Evolutionary conservation across 1,139 yeast genomes (phyloP), one percentile per base, ranked within the genome.

Genomic region (Pichia sp.): DNA sequence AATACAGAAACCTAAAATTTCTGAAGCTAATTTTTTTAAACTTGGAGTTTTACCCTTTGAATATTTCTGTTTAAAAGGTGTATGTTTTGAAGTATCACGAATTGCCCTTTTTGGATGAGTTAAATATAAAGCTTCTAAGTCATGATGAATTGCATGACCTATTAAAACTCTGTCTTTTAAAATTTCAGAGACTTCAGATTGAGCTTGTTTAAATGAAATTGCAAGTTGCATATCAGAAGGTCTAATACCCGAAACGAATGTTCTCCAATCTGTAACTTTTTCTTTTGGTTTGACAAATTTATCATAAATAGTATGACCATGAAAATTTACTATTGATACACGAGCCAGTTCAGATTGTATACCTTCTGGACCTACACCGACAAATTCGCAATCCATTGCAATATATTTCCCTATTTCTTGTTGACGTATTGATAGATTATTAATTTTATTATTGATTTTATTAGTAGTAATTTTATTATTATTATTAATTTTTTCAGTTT

Each of bases 371-470:
- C 96, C 97, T 1, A 84, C 81, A 6, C 97, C 97, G 1, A 90
- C 97, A 69, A 90, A 89, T 58, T 90, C 97, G 69, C 97, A 89
- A 65, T 90, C 97, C 48, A 90, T 76, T 0, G 96, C 89, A 7
- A 90, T 55, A 54, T 76, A 87, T 55, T 75, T 82, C 1, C 96
- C 96, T 1, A 78, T 70, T 41, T 70, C 74, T 31, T 37, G 32
- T 29, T 45, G 39, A 6, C 41, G 30, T 16, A 24, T 22, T 4
- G 42, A 41, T 12, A 42, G 10, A 16, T 12, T 31, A 24, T 34
- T 24, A 10, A 10, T 27, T n/a, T 9, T 31, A 26, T 26, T 26
- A 6, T 4, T 8, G 33, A 24, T 20, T 16, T 27, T 8, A 22
- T 30, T 31, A 16, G 16, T 20, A n/a, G 10, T 12, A 12, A 12